A percentile compares a stretch with the other conserved stretches of the same genome.
Evolutionary conservation across 495 filamentous ascomycete species (phyloP).

Genomic region (Xanthoparmelia taractica): DNA sequence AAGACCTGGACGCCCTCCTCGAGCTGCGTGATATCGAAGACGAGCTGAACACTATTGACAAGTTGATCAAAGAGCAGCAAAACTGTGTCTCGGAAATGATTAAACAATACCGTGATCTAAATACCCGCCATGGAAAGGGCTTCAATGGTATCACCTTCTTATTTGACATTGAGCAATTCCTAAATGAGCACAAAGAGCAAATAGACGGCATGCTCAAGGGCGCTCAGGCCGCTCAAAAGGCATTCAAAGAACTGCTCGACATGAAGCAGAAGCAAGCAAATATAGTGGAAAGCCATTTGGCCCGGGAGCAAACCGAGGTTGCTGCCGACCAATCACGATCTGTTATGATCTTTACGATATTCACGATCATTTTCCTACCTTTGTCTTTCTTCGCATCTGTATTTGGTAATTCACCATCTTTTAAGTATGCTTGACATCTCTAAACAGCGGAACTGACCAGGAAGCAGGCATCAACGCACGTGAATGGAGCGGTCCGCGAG

Average conservation of each 20-base stretch:
- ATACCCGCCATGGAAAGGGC: constrained; percentile 30
- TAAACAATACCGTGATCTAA: constrained; percentile 32
- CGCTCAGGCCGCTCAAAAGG: constrained; percentile 37
- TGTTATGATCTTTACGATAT: constrained; percentile 63
- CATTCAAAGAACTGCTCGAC: constrained; percentile 57
- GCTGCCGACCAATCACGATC: constrained; percentile 55
- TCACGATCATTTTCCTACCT: constrained; percentile 60
- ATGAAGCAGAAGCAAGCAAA: constrained; percentile 64
- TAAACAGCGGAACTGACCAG: not conserved
- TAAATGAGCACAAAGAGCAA: constrained; percentile 50
- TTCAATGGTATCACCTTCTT: constrained; percentile 38
- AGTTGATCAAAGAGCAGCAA: constrained; percentile 52
- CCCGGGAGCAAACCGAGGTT: constrained; percentile 55
- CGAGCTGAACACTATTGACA: constrained; percentile 51
- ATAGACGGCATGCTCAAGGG: constrained; percentile 53
- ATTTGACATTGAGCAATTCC: constrained; percentile 43
- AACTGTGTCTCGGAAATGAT: constrained; percentile 43
- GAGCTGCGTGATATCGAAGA: constrained; percentile 62
- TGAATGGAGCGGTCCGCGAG: constrained; percentile 49
- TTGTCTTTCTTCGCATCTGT: constrained; percentile 60
- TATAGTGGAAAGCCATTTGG: constrained; percentile 58
- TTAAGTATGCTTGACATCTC: not conserved
- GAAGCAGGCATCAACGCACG: constrained; percentile 44
- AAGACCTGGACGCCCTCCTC: constrained; percentile 55
- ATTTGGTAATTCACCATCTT: constrained; percentile 37